phyloP scores from a whole-genome alignment of 305 asterid genomes.

The Fraxinus latifolia region DNA sequence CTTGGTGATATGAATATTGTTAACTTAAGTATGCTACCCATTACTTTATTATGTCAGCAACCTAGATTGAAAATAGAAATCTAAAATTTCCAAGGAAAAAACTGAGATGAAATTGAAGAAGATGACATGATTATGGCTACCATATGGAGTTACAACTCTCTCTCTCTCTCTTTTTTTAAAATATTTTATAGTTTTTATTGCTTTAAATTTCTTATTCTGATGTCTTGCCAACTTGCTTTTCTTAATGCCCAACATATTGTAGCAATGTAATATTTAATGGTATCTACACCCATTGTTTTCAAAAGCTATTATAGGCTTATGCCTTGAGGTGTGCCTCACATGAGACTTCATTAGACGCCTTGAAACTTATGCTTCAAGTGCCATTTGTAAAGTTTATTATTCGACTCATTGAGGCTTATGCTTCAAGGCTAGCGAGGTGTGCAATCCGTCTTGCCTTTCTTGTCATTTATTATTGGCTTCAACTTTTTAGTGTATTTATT shows the following conservation, averaged over 20 bases:
- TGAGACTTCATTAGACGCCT: neutral
- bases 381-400: neutral
- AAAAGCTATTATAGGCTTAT: neutral
- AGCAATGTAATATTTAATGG: neutral
- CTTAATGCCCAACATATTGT: neutral
- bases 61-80: neutral
- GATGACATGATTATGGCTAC: constrained; percentile 10
- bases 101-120: neutral
- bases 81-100: neutral
- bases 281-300: neutral
- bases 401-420: neutral
- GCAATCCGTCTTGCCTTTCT: neutral
- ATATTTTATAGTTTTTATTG: neutral
- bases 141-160: constrained; percentile 1
- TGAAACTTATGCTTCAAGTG: neutral
- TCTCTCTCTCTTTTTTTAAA: no score
- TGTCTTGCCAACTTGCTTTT: neutral
- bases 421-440: neutral
- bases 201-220: neutral
- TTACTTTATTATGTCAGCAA: neutral
- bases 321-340: neutral
- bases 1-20: neutral
- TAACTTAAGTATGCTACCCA: constrained; percentile 10
- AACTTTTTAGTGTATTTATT: neutral
- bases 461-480: neutral